Base-by-base conservation (phyloP, 2,329 filamentous ascomycete genomes). In the Chrysoporthe austroafricana region DNA sequence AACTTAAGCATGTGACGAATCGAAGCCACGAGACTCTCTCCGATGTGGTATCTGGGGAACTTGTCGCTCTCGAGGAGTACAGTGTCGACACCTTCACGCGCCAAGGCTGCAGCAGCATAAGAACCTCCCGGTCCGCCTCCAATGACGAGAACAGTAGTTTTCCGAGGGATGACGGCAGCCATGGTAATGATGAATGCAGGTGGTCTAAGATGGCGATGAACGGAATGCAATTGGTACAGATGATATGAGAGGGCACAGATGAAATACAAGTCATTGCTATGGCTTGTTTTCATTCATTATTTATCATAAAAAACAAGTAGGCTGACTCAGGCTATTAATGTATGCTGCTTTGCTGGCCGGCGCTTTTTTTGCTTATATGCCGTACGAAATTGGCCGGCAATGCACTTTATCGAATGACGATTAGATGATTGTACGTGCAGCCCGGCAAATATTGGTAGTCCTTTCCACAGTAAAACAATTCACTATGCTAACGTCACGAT, bases 71-170 rank as follows among this genome's bases (percentile, higher is more conserved):
- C 83, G 6, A 84, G 71, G 0, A 84, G 52, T 2, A 84, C 80
- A 13, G 73, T 72, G 61, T 83, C 79, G 16, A 84, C 71, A 1
- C 80, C 81, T 69, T 84, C 82, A 0, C 81, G 78, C 0, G 81
- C 82, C 8, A 84, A 72, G 0, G 72, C 78, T 0, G 77, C 69
- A 4, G 83, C 80, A 1, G 80, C 68, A 64, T 82, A 84, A 0
- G 83, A 84, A 1, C 83, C 81, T 0, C 72, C 80, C 7, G 82
- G 82, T 5, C 82, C 82, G 36, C 80, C 81, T 4, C 82, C 82
- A 3, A 83, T 71, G 7, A 84, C 79, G 1, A 83, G 74, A 1
- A 82, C 81, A 7, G 75, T 77, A 59, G 18, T 21, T 18, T 52
- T 52, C 18, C 26, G 18, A 52, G 48, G 48, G 16, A 52, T 52